Base-by-base conservation (phyloP, 2,329 filamentous ascomycete species). In the Aschersonia sp. region DNA sequence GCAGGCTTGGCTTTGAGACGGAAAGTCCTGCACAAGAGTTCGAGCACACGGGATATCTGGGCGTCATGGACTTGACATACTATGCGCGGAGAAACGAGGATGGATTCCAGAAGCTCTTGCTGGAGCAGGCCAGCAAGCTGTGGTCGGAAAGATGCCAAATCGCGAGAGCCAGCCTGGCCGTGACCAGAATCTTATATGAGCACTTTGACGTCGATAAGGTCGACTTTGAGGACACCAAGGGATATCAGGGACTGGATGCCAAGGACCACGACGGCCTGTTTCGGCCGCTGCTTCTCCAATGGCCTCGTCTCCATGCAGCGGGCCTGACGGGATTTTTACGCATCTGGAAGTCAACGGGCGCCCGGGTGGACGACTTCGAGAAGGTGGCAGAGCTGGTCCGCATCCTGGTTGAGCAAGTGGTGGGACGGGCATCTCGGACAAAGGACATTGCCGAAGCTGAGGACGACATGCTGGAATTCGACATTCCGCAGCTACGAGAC, bases 41-140 rank as follows among this genome's bases (percentile, higher is more conserved):
- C 59, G 81, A 87, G 22, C 71, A 78, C 40, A 84, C 85, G 31
- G 92, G 92, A 0, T 97, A 89, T 61, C 66, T 98, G 47, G 92
- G 92, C 31, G 87, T 98, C 78, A 97, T 98, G 89, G 92, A 98
- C 62, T 66, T 98, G 58, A 87, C 88, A 2, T 89, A 97, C 63
- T 98, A 87, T 61, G 87, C 95, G 45, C 79, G 85, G 58, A 94
- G 88, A 60, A 83, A 95, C 59, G 87, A 95, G 62, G 89, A 96
- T 60, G 79, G 80, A 9, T 97, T 94, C 56, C 89, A 95, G 61
- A 96, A 94, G 66, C 72, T 94, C 55, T 68, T 98, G 12, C 70
- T 96, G 37, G 92, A 98, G 64, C 92, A 98, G 64, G 83, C 86
- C 4, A 79, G 82, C 6, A 79, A 80, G 57, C 77, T 85, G 2